Conservation (phyloP, 2,329 filamentous ascomycete genomes). For the Aspergillus fumigatiaffinis region DNA sequence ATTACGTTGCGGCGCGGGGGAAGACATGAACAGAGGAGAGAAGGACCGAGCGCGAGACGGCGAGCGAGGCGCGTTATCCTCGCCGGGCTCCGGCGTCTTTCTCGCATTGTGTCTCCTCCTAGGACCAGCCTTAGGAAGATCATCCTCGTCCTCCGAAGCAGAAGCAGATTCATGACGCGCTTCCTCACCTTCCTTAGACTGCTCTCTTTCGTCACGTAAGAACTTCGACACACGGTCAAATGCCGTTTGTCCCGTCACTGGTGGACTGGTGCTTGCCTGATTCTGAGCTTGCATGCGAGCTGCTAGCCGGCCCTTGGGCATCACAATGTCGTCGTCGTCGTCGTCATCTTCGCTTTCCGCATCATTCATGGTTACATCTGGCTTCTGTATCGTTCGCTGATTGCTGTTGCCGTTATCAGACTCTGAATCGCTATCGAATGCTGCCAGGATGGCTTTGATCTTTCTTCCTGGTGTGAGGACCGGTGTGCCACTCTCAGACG, state of each 20-base stretch:
- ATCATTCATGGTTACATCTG: constrained; percentile 1
- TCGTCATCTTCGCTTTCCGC: constrained; percentile 25
- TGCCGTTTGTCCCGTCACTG: constrained; percentile 28
- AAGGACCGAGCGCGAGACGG: constrained; percentile 22
- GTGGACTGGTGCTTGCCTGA: constrained; percentile 14
- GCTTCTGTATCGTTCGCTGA: constrained; percentile 4
- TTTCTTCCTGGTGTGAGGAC: constrained; percentile 45
- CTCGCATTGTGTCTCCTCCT: constrained; percentile 30
- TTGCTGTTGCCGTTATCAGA: constrained; percentile 36
- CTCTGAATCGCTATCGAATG: constrained; percentile 46
- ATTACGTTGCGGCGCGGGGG: constrained; percentile 14
- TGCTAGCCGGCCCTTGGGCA: constrained; percentile 62
- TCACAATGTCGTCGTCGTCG: constrained; percentile 51
- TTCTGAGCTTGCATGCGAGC: constrained; percentile 55
- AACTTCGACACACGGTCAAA: constrained; percentile 38
- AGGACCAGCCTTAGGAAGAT: constrained; percentile 26
- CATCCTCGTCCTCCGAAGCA: constrained; percentile 27
- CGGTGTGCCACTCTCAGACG: constrained; percentile 27
- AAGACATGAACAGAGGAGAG: constrained; percentile 46
- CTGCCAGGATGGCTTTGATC: constrained; percentile 48
- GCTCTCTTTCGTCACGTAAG: constrained; percentile 16
- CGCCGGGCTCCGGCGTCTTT: constrained; percentile 24
- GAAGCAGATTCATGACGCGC: constrained; percentile 13
- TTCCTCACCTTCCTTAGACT: constrained; percentile 2
- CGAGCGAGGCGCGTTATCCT: constrained; percentile 23